Conservation (phyloP, 371 early-diverging fungal species). For the Actinomortierella wolfii region DNA sequence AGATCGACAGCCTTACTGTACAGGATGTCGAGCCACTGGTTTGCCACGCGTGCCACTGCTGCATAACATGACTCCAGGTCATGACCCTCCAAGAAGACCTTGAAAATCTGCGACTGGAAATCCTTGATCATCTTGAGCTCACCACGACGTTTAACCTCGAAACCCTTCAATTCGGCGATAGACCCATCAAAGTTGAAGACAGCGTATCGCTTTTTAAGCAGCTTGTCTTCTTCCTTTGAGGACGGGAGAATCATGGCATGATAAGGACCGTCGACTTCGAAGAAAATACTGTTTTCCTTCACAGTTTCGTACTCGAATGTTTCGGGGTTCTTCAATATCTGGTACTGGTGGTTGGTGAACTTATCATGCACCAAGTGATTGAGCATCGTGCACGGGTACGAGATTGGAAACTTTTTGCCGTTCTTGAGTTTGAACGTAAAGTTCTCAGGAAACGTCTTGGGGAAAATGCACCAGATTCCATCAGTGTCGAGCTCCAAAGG, state of each 20-base stretch:
- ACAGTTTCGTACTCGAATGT: slow-evolving; percentile 71
- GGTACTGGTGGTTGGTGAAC: slow-evolving; percentile 99
- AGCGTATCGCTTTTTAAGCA: slow-evolving; percentile 98
- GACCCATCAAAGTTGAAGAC: slow-evolving; percentile 97
- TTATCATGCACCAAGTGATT: slow-evolving; percentile 97
- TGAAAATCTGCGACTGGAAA: slow-evolving; percentile 97
- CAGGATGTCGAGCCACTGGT: slow-evolving; percentile 97
- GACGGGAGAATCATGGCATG: slow-evolving; percentile 99
- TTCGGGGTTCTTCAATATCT: slow-evolving; percentile 66
- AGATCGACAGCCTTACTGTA: slow-evolving; percentile 86
- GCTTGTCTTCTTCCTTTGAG: slow-evolving; percentile 96
- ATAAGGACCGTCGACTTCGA: slow-evolving; percentile 99
- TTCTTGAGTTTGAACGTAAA: slow-evolving; percentile 80
- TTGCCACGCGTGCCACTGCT: slow-evolving; percentile 87
- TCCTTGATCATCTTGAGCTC: slow-evolving; percentile 99
- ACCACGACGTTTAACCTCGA: slow-evolving; percentile 99
- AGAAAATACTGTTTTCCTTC: slow-evolving; percentile 97
- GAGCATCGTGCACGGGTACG: slow-evolving; percentile 97
- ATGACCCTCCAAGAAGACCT: slow-evolving; percentile 87
- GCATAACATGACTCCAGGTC: slow-evolving; percentile 93
- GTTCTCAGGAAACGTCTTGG: slow-evolving; percentile 92
- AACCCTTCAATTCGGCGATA: slow-evolving; percentile 99
- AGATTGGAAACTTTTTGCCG: slow-evolving; percentile 82
- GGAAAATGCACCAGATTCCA: slow-evolving; percentile 99
- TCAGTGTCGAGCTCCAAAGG: slow-evolving; percentile 99